A percentile compares a stretch with the other conserved stretches of the same genome.
These are phyloP conservation scores for Leucocoprinus sp. DNA, from an alignment of 768 basidiomycete genomes.

Conservation along the genomic window DNA sequence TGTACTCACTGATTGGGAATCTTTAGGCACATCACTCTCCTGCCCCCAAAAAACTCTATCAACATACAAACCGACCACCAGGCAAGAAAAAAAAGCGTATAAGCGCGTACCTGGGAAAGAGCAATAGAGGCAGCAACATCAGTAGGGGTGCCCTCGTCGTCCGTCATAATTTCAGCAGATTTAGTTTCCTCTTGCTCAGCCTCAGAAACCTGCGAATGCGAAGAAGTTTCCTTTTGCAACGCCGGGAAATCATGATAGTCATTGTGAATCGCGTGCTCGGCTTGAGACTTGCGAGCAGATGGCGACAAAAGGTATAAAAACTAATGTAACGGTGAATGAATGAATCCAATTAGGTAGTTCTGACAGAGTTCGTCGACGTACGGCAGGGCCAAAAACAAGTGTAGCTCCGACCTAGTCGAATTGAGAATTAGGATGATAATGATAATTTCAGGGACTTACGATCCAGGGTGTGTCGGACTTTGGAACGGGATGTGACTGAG, in stretches of 20 bases:
- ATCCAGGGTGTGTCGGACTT: constrained; percentile 38
- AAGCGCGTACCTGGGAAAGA: constrained; percentile 23
- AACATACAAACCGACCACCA: constrained; percentile 3
- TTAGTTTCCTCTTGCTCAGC: constrained; percentile 12
- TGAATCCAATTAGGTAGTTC: neutral
- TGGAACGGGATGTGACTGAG: constrained; percentile 26
- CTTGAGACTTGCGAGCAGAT: constrained; percentile 26
- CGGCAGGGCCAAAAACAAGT: constrained; percentile 32
- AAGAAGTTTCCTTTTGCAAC: constrained; percentile 15
- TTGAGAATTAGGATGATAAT: constrained; percentile 7
- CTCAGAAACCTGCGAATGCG: neutral
- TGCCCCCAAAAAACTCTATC: constrained; percentile 6
- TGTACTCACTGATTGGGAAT: constrained; percentile 19
- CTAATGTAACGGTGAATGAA: constrained; percentile 16
- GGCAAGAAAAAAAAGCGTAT: neutral
- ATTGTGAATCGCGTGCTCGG: constrained; percentile 23
- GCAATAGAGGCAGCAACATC: constrained; percentile 25
- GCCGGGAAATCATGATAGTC: constrained; percentile 27
- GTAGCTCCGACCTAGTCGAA: constrained; percentile 30
- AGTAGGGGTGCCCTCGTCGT: constrained; percentile 33
- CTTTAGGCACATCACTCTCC: constrained; percentile 22
- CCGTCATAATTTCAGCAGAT: constrained; percentile 24
- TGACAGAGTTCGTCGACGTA: constrained; percentile 17
- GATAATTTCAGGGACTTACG: constrained; percentile 22
- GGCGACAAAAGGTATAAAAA: constrained; percentile 36